Evolutionary conservation across 257 asterid genomes (phyloP).

Genomic region (Mentha longifolia): DNA sequence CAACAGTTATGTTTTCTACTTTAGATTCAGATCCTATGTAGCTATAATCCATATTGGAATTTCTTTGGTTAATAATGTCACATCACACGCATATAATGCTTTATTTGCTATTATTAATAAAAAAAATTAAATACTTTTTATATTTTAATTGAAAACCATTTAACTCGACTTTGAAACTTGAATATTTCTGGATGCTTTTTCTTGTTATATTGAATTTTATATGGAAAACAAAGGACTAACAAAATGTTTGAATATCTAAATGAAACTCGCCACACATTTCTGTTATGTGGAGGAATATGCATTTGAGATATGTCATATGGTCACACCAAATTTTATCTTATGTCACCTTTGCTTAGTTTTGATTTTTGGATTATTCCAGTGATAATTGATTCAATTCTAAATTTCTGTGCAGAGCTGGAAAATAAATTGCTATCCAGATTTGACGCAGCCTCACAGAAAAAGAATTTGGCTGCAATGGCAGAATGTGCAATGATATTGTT

Average conservation of each 20-base stretch:
- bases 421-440: conserved; percentile 35
- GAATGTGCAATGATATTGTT: conserved; percentile 35
- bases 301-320: background rate
- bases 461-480: conserved; percentile 31
- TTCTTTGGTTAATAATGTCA: too few species aligned
- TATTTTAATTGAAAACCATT: too few species aligned
- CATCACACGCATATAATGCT: too few species aligned
- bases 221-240: background rate
- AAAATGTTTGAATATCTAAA: background rate
- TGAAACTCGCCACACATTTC: background rate
- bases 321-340: background rate
- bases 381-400: conserved; percentile 5
- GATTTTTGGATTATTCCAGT: background rate
- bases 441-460: conserved; percentile 36
- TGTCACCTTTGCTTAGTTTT: conserved; percentile 7
- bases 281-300: background rate
- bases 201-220: background rate
- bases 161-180: background rate
- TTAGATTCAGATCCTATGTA: too few species aligned
- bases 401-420: conserved; percentile 36
- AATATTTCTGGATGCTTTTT: background rate
- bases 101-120: too few species aligned
- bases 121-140: too few species aligned
- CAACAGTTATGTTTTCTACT: too few species aligned
- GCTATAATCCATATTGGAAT: too few species aligned